These are phyloP conservation scores for Colletotrichum sp. DNA, from an alignment of 2,329 filamentous ascomycete genomes.

Conservation along the genomic window DNA sequence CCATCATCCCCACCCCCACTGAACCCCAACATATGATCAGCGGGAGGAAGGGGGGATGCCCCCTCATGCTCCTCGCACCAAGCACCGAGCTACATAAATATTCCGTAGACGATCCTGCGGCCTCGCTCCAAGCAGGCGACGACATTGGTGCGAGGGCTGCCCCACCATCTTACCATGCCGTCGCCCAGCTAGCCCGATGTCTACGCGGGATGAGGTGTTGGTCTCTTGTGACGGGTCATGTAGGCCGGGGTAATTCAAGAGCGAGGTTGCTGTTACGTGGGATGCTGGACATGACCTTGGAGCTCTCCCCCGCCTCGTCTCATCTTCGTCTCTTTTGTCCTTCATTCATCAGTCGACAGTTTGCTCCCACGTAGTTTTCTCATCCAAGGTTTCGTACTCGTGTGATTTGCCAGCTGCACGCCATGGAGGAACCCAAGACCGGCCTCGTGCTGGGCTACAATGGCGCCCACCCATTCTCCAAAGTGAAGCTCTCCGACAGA, in stretches of 20 bases:
- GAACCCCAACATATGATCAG: background rate
- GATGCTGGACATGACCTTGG: background rate
- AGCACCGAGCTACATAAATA: background rate
- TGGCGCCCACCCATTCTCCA: slow-evolving; percentile 60
- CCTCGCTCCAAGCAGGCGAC: background rate
- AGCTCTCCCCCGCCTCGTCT: background rate
- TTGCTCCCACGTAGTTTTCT: background rate
- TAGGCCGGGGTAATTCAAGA: slow-evolving; percentile 12
- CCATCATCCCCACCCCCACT: background rate
- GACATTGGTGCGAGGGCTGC: background rate
- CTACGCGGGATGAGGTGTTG: background rate
- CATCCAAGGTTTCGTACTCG: background rate
- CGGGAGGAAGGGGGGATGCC: background rate
- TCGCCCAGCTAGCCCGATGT: background rate
- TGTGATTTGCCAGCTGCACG: background rate
- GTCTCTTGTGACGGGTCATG: background rate
- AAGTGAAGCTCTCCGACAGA: slow-evolving; percentile 54
- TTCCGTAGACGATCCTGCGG: background rate
- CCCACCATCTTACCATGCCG: background rate
- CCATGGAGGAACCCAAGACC: slow-evolving; percentile 17
- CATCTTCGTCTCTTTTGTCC: background rate
- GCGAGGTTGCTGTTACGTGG: slow-evolving; percentile 1
- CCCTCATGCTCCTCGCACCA: background rate
- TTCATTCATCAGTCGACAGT: background rate
- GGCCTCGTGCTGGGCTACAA: slow-evolving; percentile 53